A percentile compares a stretch with the other conserved stretches of the same genome.
These are phyloP conservation scores for Fusarium hostae DNA, from an alignment of 2,329 filamentous ascomycete genomes.

Conservation along the genomic window DNA sequence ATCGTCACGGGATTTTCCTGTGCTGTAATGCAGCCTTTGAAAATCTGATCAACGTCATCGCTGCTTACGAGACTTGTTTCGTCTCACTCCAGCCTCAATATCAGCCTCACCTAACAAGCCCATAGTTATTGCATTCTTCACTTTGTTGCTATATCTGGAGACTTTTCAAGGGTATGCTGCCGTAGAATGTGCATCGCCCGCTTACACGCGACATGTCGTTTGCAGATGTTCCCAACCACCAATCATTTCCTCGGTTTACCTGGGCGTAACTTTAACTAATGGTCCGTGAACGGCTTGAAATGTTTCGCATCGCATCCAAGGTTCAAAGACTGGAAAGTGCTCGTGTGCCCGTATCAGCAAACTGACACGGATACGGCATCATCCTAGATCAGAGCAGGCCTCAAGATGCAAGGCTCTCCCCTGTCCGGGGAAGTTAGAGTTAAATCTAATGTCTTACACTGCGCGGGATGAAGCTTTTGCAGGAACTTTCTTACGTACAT, in stretches of 20 bases:
- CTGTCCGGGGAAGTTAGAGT: slow-evolving; percentile 5
- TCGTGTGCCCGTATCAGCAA: slow-evolving; percentile 27
- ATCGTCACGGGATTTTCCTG: slow-evolving; percentile 17
- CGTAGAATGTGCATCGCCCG: slow-evolving; percentile 8
- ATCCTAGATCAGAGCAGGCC: slow-evolving; percentile 1
- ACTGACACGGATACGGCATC: slow-evolving; percentile 3
- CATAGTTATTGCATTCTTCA: background rate
- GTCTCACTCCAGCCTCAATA: slow-evolving; percentile 29
- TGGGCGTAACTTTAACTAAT: slow-evolving; percentile 5
- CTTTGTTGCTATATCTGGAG: slow-evolving; percentile 25
- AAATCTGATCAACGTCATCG: slow-evolving; percentile 31
- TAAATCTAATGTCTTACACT: background rate
- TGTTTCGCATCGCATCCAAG: slow-evolving; percentile 15
- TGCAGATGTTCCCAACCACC: background rate
- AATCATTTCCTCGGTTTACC: slow-evolving; percentile 3
- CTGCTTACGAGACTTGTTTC: slow-evolving; percentile 25
- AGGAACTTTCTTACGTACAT: slow-evolving; percentile 6
- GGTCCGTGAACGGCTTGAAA: slow-evolving; percentile 28
- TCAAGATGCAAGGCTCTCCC: slow-evolving; percentile 5
- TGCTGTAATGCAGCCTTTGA: background rate
- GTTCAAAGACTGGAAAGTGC: slow-evolving; percentile 25
- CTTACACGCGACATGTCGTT: slow-evolving; percentile 29
- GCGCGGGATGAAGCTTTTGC: slow-evolving; percentile 15
- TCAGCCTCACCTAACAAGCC: slow-evolving; percentile 15
- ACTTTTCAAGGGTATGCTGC: background rate